A percentile compares a stretch with the other conserved stretches of the same genome.
These are phyloP conservation scores for Fusarium setosum DNA, from an alignment of 2,329 filamentous ascomycete species.

Conservation along the genomic window DNA sequence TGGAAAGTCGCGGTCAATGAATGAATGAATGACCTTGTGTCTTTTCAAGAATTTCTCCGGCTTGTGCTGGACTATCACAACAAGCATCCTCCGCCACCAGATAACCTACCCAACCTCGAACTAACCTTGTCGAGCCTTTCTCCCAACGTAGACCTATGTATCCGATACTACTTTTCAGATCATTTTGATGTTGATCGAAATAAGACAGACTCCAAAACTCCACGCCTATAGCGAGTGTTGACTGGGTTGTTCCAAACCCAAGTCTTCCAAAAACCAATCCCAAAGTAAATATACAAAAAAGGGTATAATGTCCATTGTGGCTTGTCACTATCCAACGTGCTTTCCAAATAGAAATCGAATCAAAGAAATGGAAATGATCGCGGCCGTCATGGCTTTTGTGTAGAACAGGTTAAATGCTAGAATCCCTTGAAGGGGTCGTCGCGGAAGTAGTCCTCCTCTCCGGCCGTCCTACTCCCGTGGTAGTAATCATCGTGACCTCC, in stretches of 20 bases:
- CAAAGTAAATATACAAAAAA: conserved; percentile 40
- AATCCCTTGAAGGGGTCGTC: conserved; percentile 74
- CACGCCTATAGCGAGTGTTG: conserved; percentile 23
- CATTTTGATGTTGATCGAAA: neutral
- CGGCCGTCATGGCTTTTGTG: conserved; percentile 16
- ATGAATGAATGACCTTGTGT: neutral
- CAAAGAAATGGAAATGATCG: conserved; percentile 23
- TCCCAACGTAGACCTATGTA: neutral
- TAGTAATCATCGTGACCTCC: conserved; percentile 60
- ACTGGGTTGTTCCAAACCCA: conserved; percentile 4
- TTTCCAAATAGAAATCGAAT: conserved; percentile 24
- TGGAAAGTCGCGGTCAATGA: neutral
- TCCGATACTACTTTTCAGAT: conserved; percentile 17
- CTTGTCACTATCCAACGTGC: conserved; percentile 15
- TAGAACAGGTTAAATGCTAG: conserved; percentile 46
- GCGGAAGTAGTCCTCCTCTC: conserved; percentile 67
- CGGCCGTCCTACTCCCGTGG: conserved; percentile 57
- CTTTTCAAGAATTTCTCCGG: neutral
- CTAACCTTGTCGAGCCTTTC: neutral
- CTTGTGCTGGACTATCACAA: neutral
- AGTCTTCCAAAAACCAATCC: conserved; percentile 11
- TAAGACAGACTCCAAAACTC: conserved; percentile 26
- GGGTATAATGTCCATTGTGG: conserved; percentile 36
- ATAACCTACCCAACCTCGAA: neutral
- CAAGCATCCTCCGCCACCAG: neutral